A percentile compares a stretch with the other conserved stretches of the same genome.
Conservation (phyloP, 2,329 filamentous ascomycete genomes). For the Aspergillus fijiensis region DNA sequence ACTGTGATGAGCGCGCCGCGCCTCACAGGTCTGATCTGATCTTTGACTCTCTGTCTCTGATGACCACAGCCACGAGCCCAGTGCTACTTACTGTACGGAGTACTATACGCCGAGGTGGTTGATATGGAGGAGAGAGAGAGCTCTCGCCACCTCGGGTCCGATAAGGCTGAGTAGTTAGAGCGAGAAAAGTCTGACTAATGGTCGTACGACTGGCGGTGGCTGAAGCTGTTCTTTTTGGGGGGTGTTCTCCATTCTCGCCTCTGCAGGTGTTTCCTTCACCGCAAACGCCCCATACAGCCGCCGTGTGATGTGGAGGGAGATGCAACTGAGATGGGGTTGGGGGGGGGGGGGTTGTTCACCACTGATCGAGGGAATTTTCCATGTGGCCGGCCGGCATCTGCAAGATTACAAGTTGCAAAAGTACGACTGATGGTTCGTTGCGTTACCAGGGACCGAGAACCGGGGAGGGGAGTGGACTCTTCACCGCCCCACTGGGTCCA, state of each 20-base stretch:
- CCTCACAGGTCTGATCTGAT: neutral
- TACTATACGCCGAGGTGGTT: no score
- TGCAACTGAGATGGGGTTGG: no score
- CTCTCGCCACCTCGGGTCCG: neutral
- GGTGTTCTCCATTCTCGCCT: neutral
- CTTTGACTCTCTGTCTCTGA: neutral
- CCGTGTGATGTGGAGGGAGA: neutral
- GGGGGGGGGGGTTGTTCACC: neutral
- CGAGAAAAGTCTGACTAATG: slow-evolving; percentile 1
- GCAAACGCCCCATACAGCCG: no score
- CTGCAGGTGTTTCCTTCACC: neutral
- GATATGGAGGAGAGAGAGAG: no score
- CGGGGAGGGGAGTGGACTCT: slow-evolving; percentile 6
- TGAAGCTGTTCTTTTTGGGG: neutral
- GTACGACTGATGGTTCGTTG: neutral
- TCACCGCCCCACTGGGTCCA: slow-evolving; percentile 14
- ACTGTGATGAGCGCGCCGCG: neutral
- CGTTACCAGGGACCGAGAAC: slow-evolving; percentile 8
- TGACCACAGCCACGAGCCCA: no score
- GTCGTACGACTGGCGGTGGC: neutral
- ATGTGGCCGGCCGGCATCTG: neutral
- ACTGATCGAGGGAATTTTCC: neutral
- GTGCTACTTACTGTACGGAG: no score
- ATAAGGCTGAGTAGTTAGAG: neutral
- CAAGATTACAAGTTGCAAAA: neutral